These are phyloP conservation scores for Ceratorhiza oryzae-sativae DNA, from an alignment of 1,284 basidiomycete genomes.

Conservation along the genomic window DNA sequence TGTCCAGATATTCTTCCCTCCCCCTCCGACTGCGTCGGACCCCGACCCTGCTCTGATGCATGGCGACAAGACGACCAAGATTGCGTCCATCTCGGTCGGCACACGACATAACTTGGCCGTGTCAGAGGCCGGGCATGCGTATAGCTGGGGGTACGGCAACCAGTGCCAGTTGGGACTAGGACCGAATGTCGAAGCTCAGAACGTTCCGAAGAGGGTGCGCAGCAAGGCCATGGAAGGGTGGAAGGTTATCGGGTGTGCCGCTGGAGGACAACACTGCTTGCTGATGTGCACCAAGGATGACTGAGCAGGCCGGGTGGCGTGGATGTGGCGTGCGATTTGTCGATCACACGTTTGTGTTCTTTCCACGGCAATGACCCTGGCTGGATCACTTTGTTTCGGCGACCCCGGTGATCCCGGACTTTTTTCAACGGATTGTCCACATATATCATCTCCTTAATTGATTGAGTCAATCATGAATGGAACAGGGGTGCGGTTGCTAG, in stretches of 20 bases:
- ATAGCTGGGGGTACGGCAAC: slow-evolving; percentile 61
- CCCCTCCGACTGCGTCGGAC: slow-evolving; percentile 52
- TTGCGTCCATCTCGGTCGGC: slow-evolving; percentile 58
- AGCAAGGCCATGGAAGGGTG: slow-evolving; percentile 50
- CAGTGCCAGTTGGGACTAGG: slow-evolving; percentile 54
- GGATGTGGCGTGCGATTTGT: no score
- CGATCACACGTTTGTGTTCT: background rate
- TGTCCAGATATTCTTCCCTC: slow-evolving; percentile 56
- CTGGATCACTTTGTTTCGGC: background rate
- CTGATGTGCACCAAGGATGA: slow-evolving; percentile 40
- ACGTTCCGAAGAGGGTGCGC: slow-evolving; percentile 39
- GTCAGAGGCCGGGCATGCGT: slow-evolving; percentile 58
- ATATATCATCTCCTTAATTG: background rate
- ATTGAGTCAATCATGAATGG: background rate
- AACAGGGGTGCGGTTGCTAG: background rate
- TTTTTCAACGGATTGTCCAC: background rate
- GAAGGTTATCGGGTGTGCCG: slow-evolving; percentile 50
- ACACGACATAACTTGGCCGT: slow-evolving; percentile 61
- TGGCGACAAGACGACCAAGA: slow-evolving; percentile 51
- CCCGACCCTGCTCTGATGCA: slow-evolving; percentile 49
- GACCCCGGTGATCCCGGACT: background rate
- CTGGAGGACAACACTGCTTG: slow-evolving; percentile 57
- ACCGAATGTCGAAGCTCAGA: slow-evolving; percentile 50
- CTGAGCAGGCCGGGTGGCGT: background rate
- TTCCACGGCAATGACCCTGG: background rate